phyloP scores from a whole-genome alignment of 108 stramenopile species.

The Cyclotella distinguenda region DNA sequence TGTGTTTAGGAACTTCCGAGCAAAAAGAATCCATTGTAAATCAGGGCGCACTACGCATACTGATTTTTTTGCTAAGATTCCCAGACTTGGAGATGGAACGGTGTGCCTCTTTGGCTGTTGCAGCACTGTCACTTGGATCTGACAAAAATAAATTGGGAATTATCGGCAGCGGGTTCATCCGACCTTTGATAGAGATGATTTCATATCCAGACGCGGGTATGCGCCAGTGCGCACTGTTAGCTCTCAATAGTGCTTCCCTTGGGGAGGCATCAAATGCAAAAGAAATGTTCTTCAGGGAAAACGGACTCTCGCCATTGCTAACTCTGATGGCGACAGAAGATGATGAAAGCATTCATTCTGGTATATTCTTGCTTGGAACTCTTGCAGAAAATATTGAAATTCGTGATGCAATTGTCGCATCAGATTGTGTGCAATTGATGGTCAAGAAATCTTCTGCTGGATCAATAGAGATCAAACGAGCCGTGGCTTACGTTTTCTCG shows the following conservation, averaged over 20 bases:
- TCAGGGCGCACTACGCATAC: constrained; percentile 67
- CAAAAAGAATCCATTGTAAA: constrained; percentile 45
- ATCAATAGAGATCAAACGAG: constrained; percentile 74
- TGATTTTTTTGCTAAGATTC: constrained; percentile 71
- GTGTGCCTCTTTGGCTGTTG: constrained; percentile 73
- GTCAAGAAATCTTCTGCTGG: constrained; percentile 46
- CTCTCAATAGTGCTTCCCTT: constrained; percentile 65
- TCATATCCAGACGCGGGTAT: constrained; percentile 71
- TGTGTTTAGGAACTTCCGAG: constrained; percentile 38
- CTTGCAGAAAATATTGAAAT: constrained; percentile 68
- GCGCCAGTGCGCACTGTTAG: constrained; percentile 64
- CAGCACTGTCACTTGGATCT: constrained; percentile 75
- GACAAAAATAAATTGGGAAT: constrained; percentile 56
- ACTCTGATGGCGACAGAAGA: constrained; percentile 50
- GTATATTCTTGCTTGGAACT: constrained; percentile 67
- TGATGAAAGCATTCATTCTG: constrained; percentile 55
- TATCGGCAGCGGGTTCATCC: constrained; percentile 64
- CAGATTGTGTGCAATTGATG: constrained; percentile 51
- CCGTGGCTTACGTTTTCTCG: constrained; percentile 72
- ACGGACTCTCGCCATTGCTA: constrained; percentile 62
- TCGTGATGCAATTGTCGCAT: constrained; percentile 53
- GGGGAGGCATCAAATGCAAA: constrained; percentile 56
- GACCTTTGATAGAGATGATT: constrained; percentile 66
- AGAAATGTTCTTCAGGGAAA: constrained; percentile 49
- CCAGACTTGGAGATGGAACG: constrained; percentile 85